Evolutionary conservation across 1,284 basidiomycete genomes (phyloP).

Genomic region (Rhodotorula glutinis): DNA sequence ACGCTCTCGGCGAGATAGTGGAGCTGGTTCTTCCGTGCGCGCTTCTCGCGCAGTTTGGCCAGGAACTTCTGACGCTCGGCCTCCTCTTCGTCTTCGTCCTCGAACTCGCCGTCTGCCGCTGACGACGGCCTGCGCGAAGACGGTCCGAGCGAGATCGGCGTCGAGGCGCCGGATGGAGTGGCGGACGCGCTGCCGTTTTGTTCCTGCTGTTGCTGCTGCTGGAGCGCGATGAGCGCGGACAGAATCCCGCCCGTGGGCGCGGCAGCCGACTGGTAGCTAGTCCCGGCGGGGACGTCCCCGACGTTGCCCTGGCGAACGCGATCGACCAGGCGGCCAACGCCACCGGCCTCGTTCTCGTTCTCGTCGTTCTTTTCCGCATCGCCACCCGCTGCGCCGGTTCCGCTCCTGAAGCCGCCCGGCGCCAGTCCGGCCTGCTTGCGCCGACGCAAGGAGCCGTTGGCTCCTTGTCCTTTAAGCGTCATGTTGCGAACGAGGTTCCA

Average conservation of each 20-base stretch:
- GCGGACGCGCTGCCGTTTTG: constrained; percentile 6
- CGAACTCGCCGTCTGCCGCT: constrained; percentile 11
- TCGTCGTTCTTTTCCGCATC: neutral
- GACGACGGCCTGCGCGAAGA: constrained; percentile 8
- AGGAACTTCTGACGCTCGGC: constrained; percentile 39
- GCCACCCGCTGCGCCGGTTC: neutral
- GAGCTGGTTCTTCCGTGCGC: constrained; percentile 21
- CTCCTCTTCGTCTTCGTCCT: constrained; percentile 44
- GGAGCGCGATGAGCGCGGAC: constrained; percentile 42
- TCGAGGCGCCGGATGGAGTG: constrained; percentile 24
- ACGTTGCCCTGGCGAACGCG: constrained; percentile 9
- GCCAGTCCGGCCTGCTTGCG: constrained; percentile 43
- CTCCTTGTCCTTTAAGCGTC: constrained; percentile 41
- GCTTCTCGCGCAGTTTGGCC: constrained; percentile 36
- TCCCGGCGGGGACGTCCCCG: constrained; percentile 19
- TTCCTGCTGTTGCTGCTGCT: constrained; percentile 27
- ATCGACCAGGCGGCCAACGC: constrained; percentile 19
- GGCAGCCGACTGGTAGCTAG: constrained; percentile 2
- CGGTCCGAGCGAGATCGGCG: constrained; percentile 23
- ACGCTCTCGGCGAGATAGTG: constrained; percentile 21
- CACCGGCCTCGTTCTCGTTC: constrained; percentile 14
- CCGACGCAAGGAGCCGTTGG: constrained; percentile 36
- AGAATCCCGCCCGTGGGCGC: constrained; percentile 39
- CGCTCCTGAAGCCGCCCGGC: constrained; percentile 30
- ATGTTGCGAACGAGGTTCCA: constrained; percentile 50